phyloP scores from a whole-genome alignment of 768 basidiomycete species.

The Mycena crocata region DNA sequence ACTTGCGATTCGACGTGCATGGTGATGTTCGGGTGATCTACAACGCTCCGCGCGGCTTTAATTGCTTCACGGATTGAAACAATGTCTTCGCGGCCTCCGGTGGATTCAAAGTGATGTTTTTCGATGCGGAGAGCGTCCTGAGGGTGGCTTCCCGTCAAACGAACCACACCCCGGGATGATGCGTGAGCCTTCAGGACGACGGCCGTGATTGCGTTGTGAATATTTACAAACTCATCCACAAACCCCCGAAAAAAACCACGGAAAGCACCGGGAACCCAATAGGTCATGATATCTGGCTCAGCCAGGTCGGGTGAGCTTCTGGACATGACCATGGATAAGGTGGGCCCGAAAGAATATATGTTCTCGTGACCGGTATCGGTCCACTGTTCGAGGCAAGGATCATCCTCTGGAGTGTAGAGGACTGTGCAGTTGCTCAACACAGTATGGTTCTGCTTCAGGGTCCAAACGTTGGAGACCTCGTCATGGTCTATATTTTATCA shows the following conservation, averaged over 20 bases:
- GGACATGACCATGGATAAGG: slow-evolving; percentile 32
- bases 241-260: slow-evolving; percentile 23
- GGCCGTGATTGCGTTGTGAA: slow-evolving; percentile 38
- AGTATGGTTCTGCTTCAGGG: slow-evolving; percentile 42
- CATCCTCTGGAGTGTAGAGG: slow-evolving; percentile 35
- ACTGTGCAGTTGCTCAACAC: slow-evolving; percentile 42
- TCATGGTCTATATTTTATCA: slow-evolving; percentile 42
- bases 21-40: slow-evolving; percentile 25
- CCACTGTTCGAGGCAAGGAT: slow-evolving; percentile 44
- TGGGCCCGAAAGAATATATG: slow-evolving; percentile 40
- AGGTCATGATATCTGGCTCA: slow-evolving; percentile 43
- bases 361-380: slow-evolving; percentile 37
- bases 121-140: slow-evolving; percentile 43
- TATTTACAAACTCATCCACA: slow-evolving; percentile 32
- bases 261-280: slow-evolving; percentile 38
- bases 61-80: slow-evolving; percentile 40
- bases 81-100: slow-evolving; percentile 37
- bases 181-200: slow-evolving; percentile 41
- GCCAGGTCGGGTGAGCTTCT: slow-evolving; percentile 33
- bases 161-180: slow-evolving; percentile 41
- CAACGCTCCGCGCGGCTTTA: slow-evolving; percentile 36
- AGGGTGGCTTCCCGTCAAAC: slow-evolving; percentile 41
- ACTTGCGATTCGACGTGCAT: slow-evolving; percentile 35
- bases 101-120: slow-evolving; percentile 41
- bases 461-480: slow-evolving; percentile 45